Evolutionary conservation across 176 grass and related monocot species (phyloP).

Genomic region (Avena insularis): DNA sequence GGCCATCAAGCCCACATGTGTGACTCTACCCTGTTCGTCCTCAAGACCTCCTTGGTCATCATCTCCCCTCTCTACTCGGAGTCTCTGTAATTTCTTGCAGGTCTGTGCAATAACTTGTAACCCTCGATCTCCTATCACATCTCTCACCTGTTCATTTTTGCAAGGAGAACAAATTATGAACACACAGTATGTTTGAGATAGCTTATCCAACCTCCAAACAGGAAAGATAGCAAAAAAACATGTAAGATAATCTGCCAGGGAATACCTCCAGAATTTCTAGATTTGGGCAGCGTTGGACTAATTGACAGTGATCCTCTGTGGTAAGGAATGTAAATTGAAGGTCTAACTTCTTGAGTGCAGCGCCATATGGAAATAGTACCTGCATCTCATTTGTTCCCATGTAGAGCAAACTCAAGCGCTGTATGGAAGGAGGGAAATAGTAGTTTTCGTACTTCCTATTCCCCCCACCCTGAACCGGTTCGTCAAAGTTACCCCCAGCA

Average conservation of each 20-base stretch:
- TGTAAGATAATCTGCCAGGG: slow-evolving; percentile 16
- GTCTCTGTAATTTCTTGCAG: slow-evolving; percentile 90
- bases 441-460: slow-evolving; percentile 60
- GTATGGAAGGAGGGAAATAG: slow-evolving; percentile 66
- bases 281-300: slow-evolving; percentile 93
- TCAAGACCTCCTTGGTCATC: slow-evolving; percentile 85
- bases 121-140: slow-evolving; percentile 92
- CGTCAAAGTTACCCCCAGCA: slow-evolving; percentile 80
- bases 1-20: slow-evolving; percentile 76
- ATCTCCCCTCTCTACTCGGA: slow-evolving; percentile 90
- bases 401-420: slow-evolving; percentile 61
- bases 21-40: slow-evolving; percentile 81
- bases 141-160: slow-evolving; percentile 67
- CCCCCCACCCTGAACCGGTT: slow-evolving; percentile 48
- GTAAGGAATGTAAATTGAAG: slow-evolving; percentile 81
- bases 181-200: not conserved
- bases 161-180: slow-evolving; percentile 31
- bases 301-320: slow-evolving; percentile 92
- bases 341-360: slow-evolving; percentile 83
- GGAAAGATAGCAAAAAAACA: slow-evolving; percentile 31
- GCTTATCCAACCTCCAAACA: slow-evolving; percentile 23
- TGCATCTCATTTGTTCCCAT: slow-evolving; percentile 82
- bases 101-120: slow-evolving; percentile 85
- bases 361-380: slow-evolving; percentile 80
- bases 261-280: slow-evolving; percentile 85